A percentile compares a stretch with the other conserved stretches of the same genome.
Evolutionary conservation across 2,329 filamentous ascomycete genomes (phyloP).

Genomic region (Trichoderma sp.): DNA sequence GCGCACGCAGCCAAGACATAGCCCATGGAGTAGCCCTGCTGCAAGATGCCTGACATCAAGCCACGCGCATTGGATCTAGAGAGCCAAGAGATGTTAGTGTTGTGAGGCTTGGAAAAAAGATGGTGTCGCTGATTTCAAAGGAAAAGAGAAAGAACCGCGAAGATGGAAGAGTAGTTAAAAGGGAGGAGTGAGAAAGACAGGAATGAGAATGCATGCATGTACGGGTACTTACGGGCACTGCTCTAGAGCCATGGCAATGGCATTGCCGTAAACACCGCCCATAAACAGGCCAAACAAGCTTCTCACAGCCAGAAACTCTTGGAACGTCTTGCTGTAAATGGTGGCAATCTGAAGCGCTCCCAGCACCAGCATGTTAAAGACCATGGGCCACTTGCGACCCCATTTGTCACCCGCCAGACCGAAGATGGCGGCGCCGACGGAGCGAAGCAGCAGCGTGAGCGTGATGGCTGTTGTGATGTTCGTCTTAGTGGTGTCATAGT

Average conservation of each 20-base stretch:
- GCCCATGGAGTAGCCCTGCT: slow-evolving; percentile 77
- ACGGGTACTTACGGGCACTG: slow-evolving; percentile 56
- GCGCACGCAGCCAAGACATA: slow-evolving; percentile 75
- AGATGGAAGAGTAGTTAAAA: too few species aligned
- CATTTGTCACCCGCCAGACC: slow-evolving; percentile 75
- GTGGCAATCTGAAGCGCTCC: slow-evolving; percentile 69
- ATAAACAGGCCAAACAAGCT: slow-evolving; percentile 74
- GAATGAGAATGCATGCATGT: background rate
- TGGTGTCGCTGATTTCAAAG: background rate
- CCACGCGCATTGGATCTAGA: slow-evolving; percentile 62
- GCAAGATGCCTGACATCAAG: slow-evolving; percentile 76
- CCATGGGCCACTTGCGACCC: slow-evolving; percentile 81
- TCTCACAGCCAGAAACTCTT: slow-evolving; percentile 71
- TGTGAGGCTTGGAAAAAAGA: background rate
- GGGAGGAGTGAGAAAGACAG: background rate
- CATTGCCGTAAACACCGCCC: slow-evolving; percentile 78
- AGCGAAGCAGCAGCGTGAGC: slow-evolving; percentile 69
- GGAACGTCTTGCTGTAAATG: slow-evolving; percentile 69
- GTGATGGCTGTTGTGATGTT: slow-evolving; percentile 73
- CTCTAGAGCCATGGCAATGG: slow-evolving; percentile 74
- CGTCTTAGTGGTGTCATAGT: slow-evolving; percentile 53
- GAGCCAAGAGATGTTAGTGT: slow-evolving; percentile 22
- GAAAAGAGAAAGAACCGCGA: background rate
- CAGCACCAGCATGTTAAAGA: slow-evolving; percentile 72
- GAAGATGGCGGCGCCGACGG: slow-evolving; percentile 71